phyloP scores from a whole-genome alignment of 768 basidiomycete genomes.

The Lactarius sanguifluus region DNA sequence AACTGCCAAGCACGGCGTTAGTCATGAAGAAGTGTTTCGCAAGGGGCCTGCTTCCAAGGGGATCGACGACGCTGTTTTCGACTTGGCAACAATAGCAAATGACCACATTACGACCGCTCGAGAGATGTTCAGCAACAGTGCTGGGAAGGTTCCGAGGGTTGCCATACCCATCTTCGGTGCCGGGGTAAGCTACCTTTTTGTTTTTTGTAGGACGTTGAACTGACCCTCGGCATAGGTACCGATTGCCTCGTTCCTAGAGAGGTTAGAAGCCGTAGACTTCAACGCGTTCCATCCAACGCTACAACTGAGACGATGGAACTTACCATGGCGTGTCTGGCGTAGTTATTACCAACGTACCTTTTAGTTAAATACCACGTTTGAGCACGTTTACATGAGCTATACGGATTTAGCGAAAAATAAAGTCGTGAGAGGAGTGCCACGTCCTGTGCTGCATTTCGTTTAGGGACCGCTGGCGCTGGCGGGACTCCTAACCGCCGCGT shows the following conservation, averaged over 20 bases:
- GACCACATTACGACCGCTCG: constrained; percentile 77
- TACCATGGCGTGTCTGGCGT: constrained; percentile 72
- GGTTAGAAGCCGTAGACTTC: constrained; percentile 69
- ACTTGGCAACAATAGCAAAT: constrained; percentile 78
- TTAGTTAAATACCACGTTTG: constrained; percentile 25
- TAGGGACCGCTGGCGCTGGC: constrained; percentile 6
- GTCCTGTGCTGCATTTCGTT: constrained; percentile 7
- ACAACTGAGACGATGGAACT: constrained; percentile 69
- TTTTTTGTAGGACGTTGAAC: constrained; percentile 2
- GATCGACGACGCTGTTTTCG: constrained; percentile 76
- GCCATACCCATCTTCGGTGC: constrained; percentile 73
- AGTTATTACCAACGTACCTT: constrained; percentile 46
- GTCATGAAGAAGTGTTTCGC: constrained; percentile 77
- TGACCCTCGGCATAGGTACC: constrained; percentile 51
- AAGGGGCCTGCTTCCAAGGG: constrained; percentile 52
- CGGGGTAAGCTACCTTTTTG: constrained; percentile 51
- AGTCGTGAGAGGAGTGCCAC: constrained; percentile 11
- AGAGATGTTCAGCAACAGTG: constrained; percentile 58
- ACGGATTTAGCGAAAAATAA: background rate
- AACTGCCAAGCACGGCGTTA: constrained; percentile 73
- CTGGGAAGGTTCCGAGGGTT: constrained; percentile 50
- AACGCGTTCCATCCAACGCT: constrained; percentile 65
- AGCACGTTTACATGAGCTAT: background rate
- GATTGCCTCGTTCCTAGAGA: constrained; percentile 58
- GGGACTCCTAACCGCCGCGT: constrained; percentile 1